Base-by-base conservation (phyloP, 495 filamentous ascomycete genomes). In the Penicillium argentinense region DNA sequence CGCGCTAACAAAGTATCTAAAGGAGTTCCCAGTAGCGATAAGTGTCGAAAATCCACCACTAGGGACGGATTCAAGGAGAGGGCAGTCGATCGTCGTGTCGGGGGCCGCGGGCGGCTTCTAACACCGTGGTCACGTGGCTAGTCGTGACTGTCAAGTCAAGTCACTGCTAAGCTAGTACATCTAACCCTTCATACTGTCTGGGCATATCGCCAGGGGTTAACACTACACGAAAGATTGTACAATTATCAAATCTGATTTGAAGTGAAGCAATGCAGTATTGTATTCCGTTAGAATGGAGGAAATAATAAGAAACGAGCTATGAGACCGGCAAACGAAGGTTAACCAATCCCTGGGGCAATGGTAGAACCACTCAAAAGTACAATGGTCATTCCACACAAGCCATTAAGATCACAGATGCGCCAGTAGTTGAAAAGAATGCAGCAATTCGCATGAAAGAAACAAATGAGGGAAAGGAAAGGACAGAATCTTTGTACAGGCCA, bases 401-500 rank as follows among this genome's bases (percentile, higher is more conserved):
- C 60, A 63, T 63, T 61, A 63, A 63, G 44, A 58, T 58, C 54
- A 61, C 57, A 47, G 54, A 47, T 53, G 46, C 60, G 60, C 60
- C 58, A 19, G 39, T 45, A 43, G 47, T 47, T 49, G 11, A 51
- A 54, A 56, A 59, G 48, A 57, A 59, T 62, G 60, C 60, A 63
- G 54, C 51, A 45, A 50, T 34, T 48, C 37, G 47, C 45, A 37
- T 43, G 25, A 39, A 54, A 47, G 44, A 32, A 18, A 36, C 6
- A 36, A 53, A 47, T 11, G 13, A 38, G 22, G 37, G 56, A 62
- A 41, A 49, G 29, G 33, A 48, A 43, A 46, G 53, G 39, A 33
- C 19, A 37, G 34, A 46, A 60, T 62, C 57, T 71, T 72, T 73
- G 64, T 71, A 73, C 70, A 73, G 53, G 59, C 63, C 63, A 57